phyloP scores from a whole-genome alignment of 306 rosid species.

The Trifolium subterraneum region DNA sequence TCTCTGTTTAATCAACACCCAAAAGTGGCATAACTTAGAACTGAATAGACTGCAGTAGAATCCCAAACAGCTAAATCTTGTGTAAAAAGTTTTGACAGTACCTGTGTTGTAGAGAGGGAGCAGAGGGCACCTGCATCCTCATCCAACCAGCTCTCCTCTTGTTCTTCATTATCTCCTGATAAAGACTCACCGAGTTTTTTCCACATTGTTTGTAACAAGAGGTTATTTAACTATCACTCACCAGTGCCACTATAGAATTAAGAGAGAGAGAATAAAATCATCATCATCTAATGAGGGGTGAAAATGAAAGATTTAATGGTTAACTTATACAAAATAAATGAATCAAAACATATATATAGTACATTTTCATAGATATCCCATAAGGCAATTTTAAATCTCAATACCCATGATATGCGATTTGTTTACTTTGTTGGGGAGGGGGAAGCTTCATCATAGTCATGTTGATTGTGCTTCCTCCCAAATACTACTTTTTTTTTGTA shows the following conservation, averaged over 20 bases:
- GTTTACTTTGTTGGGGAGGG: background rate
- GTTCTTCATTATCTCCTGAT: constrained; percentile 55
- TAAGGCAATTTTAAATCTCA: background rate
- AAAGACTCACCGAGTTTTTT: constrained; percentile 49
- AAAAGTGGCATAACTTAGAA: constrained; percentile 33
- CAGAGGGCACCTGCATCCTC: constrained; percentile 69
- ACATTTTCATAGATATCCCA: background rate
- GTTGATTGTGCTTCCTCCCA: background rate
- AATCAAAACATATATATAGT: background rate
- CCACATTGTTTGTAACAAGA: constrained; percentile 61
- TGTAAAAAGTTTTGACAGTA: constrained; percentile 39
- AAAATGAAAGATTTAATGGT: constrained; percentile 14
- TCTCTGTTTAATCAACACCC: constrained; percentile 70
- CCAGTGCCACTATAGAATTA: constrained; percentile 9
- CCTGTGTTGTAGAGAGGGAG: constrained; percentile 80
- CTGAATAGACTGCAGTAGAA: constrained; percentile 16
- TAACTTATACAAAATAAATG: background rate
- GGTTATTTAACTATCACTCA: constrained; percentile 30
- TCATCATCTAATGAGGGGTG: constrained; percentile 4
- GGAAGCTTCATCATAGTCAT: background rate
- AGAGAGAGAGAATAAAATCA: background rate
- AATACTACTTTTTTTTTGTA: background rate
- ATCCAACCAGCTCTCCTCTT: constrained; percentile 58
- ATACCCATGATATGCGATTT: background rate
- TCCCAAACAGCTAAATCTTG: constrained; percentile 18